Evolutionary conservation across 2,329 filamentous ascomycete genomes (phyloP), one percentile per base, ranked within the genome.

Genomic region (Penicillium italicum): DNA sequence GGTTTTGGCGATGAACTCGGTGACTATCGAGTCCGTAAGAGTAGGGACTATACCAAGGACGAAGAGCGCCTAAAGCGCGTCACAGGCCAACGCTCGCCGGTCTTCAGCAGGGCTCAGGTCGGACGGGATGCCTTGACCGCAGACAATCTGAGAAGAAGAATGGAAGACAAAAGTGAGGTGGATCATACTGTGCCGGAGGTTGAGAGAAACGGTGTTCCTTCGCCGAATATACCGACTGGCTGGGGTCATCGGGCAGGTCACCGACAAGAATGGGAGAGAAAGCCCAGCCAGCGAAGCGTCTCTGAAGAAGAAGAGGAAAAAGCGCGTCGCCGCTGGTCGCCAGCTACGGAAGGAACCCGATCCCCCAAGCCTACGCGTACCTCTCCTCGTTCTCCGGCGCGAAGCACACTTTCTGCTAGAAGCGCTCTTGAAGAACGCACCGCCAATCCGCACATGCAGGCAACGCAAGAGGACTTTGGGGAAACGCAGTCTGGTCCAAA

Each of bases 41-140:
- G 69, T 20, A 64, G 68, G 20, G 70, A 76, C 33, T 71, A 72
- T 50, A 65, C 69, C 26, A 62, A 68, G 47, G 75, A 78, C 50
- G 72, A 73, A 57, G 66, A 69, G 58, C 72, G 75, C 33, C 63
- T 78, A 28, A 68, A 67, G 60, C 69, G 71, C 24, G 74, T 70
- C 20, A 75, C 73, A 8, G 63, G 68, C 30, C 72, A 66, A 58
- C 69, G 69, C 24, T 73, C 72, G 2, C 74, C 75, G 2, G 69
- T 76, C 22, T 71, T 77, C 56, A 72, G 74, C 48, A 75, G 69
- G 59, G 72, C 71, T 28, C 71, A 66, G 36, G 65, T 65, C n/a
- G 71, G 70, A 5, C 66, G 60, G 48, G 57, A 62, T 18, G 60
- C 63, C 6, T 58, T 74, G 43, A 72, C 72, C 0, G 69, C 72